Evolutionary conservation across 345 rosid species (phyloP).

Genomic region (Durio zibethinus): DNA sequence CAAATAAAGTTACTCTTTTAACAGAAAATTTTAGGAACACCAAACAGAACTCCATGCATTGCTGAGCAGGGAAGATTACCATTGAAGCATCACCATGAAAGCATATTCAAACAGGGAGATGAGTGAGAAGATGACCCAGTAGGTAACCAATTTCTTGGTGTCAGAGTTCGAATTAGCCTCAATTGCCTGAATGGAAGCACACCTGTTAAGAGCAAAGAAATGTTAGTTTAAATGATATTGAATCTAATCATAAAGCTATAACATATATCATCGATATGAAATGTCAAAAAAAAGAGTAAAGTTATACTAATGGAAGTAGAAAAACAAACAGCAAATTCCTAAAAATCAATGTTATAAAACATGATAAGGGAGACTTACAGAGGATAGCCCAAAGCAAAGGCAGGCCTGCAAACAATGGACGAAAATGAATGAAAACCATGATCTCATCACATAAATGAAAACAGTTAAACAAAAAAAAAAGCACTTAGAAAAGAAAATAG

Average conservation of each 20-base stretch:
- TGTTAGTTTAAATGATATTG: neutral
- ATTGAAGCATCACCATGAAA: constrained; percentile 22
- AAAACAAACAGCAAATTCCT: neutral
- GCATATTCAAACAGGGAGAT: constrained; percentile 31
- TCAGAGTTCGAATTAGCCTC: constrained; percentile 30
- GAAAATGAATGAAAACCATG: neutral
- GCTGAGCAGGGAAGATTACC: constrained; percentile 23
- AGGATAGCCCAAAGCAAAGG: constrained; percentile 34
- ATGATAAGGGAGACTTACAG: constrained; percentile 21
- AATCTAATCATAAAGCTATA: neutral
- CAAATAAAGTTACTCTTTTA: neutral
- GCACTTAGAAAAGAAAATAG: neutral
- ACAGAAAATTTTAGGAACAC: neutral
- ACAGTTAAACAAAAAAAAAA: neutral
- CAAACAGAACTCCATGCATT: neutral
- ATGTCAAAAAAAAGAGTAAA: neutral
- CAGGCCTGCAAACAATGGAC: constrained; percentile 30
- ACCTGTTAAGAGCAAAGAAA: constrained; percentile 15
- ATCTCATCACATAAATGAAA: neutral
- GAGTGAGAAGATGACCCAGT: constrained; percentile 38
- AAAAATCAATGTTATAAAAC: neutral
- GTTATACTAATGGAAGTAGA: neutral
- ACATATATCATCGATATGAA: neutral
- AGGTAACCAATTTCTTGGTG: constrained; percentile 27
- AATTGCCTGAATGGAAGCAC: constrained; percentile 34